phyloP scores from a whole-genome alignment of 1,139 yeast species.

The Geotrichum macrosporum region DNA sequence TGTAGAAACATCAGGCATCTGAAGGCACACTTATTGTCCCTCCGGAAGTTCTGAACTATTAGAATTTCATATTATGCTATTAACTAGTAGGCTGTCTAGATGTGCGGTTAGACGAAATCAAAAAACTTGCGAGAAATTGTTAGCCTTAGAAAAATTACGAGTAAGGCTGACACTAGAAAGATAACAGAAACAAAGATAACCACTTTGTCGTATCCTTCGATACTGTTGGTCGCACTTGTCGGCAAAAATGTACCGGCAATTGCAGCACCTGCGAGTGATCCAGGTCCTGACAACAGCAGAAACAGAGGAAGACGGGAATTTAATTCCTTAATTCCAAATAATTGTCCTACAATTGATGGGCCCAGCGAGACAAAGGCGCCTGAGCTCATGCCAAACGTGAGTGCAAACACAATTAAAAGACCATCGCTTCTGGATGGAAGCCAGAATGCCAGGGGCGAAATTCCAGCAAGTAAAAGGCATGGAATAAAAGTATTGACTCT shows the following conservation, averaged over 20 bases:
- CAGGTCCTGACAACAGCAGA: conserved; percentile 49
- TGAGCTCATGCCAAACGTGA: conserved; percentile 47
- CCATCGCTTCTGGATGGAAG: conserved; percentile 27
- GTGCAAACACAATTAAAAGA: conserved; percentile 39
- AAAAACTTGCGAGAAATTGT: conserved; percentile 24
- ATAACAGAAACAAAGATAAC: conserved; percentile 28
- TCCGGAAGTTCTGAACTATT: too few relatives aligned
- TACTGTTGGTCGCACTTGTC: conserved; percentile 21
- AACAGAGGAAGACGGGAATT: conserved; percentile 52
- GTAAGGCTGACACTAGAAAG: conserved; percentile 24
- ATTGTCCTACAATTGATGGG: conserved; percentile 44
- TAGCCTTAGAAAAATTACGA: conserved; percentile 25
- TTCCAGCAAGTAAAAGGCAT: conserved; percentile 30
- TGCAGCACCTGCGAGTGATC: conserved; percentile 48
- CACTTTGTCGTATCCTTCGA: conserved; percentile 24
- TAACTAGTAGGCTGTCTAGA: too few relatives aligned
- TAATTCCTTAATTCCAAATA: conserved; percentile 45
- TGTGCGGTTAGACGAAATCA: conserved; percentile 31
- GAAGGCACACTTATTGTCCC: too few relatives aligned
- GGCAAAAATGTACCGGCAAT: conserved; percentile 45
- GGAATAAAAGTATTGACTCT: conserved; percentile 44
- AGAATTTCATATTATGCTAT: too few relatives aligned
- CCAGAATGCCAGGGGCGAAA: conserved; percentile 33
- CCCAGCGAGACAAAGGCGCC: conserved; percentile 41
- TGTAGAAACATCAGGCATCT: too few relatives aligned